Base-by-base conservation (phyloP, 2,329 filamentous ascomycete genomes). In the Stagonosporopsis rhizophila region DNA sequence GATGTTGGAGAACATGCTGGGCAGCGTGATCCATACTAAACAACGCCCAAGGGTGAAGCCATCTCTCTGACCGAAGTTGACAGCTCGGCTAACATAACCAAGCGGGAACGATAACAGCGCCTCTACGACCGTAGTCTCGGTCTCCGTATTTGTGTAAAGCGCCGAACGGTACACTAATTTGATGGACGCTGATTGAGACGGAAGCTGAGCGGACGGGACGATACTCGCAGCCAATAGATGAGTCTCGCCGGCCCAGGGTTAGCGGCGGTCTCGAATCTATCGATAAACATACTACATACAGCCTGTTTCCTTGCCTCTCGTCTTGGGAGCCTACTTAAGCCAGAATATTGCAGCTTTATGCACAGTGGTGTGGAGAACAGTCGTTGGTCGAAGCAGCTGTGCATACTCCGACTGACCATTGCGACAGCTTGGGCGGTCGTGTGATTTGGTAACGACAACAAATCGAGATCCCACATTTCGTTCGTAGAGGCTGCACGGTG, bases 131-230 rank as follows among this genome's bases (percentile, higher is more conserved):
- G 44, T 25, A 9, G 25, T 30, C 28, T 53, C 42, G 44, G 44
- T 35, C 30, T 42, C 41, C 4, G 25, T 6, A 39, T 19, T 6
- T 44, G 14, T 30, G 11, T 6, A 34, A 44, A 54, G 39, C 44
- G 39, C 52, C 39, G 44, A 54, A 27, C 27, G 23, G 32, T 48
- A 32, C 25, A 39, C 32, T 25, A 32, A 14, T 17, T n/a, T n/a
- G 40, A 19, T 25, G 17, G 28, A 41, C 47, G 38, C 25, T 23
- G 19, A 30, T 35, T 17, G 15, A 28, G 15, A 15, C 12, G 22
- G 14, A 35, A 23, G 51, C 30, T 44, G 38, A 32, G 38, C 22
- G 28, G 20, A 12, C 32, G 30, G 23, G 34, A 44, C 22, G 38
- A 37, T 17, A 22, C 20, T 34, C 20, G 27, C 41, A 35, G 27